phyloP scores from a whole-genome alignment of 2,329 filamentous ascomycete genomes.

The Fusarium vanettenii region DNA sequence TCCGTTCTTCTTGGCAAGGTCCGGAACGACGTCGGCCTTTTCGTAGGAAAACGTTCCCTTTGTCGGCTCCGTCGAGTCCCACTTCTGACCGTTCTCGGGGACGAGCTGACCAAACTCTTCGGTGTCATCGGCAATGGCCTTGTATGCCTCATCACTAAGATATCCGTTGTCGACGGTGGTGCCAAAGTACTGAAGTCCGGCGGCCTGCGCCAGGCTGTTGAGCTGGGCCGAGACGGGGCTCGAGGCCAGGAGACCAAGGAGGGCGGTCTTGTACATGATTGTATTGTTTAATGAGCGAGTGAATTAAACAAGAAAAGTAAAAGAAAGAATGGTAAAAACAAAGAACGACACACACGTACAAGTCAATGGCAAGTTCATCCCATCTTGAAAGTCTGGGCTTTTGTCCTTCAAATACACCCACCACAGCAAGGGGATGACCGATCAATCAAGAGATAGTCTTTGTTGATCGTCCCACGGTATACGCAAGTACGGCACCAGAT shows the following conservation, averaged over 20 bases:
- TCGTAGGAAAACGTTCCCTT: conserved; percentile 68
- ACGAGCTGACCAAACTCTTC: conserved; percentile 74
- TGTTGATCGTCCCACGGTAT: conserved; percentile 12
- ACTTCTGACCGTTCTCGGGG: conserved; percentile 73
- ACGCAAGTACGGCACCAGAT: not conserved
- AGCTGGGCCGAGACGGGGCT: conserved; percentile 51
- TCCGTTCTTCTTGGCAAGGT: conserved; percentile 59
- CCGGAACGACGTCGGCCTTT: conserved; percentile 64
- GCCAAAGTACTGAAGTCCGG: conserved; percentile 72
- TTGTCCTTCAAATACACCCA: conserved; percentile 18
- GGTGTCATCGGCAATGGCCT: conserved; percentile 63
- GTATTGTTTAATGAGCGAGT: conserved; percentile 7
- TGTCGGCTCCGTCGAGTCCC: conserved; percentile 70
- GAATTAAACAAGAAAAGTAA: conserved; percentile 6
- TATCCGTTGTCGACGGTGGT: conserved; percentile 71
- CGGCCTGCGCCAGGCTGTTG: conserved; percentile 64
- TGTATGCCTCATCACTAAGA: conserved; percentile 65
- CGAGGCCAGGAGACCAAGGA: conserved; percentile 41
- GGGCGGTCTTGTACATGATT: conserved; percentile 37
- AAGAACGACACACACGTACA: conserved; percentile 7
- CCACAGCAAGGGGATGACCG: not conserved
- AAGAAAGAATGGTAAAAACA: conserved; percentile 10
- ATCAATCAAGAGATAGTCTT: conserved; percentile 6
- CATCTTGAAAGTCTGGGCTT: not conserved
- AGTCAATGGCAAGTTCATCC: conserved; percentile 1